phyloP scores from a whole-genome alignment of 495 filamentous ascomycete species.

The Polyplosphaeria fusca region DNA sequence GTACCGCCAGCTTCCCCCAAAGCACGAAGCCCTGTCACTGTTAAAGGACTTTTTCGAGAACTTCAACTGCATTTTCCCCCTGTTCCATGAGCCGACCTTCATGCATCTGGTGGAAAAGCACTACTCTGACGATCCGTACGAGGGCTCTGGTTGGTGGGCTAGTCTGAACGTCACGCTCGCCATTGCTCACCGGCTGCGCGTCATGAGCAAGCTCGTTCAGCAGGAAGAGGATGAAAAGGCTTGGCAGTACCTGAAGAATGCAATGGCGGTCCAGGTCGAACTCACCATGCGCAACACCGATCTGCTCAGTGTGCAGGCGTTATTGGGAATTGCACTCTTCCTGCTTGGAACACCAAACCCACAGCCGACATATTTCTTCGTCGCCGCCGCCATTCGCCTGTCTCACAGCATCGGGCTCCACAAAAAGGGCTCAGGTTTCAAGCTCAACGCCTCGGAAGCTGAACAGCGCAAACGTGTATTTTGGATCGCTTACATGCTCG shows the following conservation, averaged over 20 bases:
- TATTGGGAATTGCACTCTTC: constrained; percentile 93
- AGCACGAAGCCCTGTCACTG: constrained; percentile 74
- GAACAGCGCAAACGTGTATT: constrained; percentile 96
- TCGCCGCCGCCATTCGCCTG: constrained; percentile 87
- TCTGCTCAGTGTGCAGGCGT: constrained; percentile 90
- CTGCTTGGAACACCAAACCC: constrained; percentile 96
- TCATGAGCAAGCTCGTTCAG: constrained; percentile 91
- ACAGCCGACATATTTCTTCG: constrained; percentile 88
- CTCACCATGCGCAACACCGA: constrained; percentile 95
- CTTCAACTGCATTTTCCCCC: constrained; percentile 97
- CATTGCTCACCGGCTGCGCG: constrained; percentile 82
- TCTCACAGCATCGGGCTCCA: constrained; percentile 94
- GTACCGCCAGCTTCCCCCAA: constrained; percentile 75
- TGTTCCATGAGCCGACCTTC: constrained; percentile 97
- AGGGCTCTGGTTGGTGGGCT: constrained; percentile 97
- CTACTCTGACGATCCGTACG: constrained; percentile 89
- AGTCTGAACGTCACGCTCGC: constrained; percentile 92
- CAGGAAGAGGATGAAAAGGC: constrained; percentile 90
- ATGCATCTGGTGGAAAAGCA: constrained; percentile 93
- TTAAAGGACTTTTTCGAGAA: constrained; percentile 95
- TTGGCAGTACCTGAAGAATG: constrained; percentile 95
- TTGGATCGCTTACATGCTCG: constrained; percentile 95
- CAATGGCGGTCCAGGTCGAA: constrained; percentile 86
- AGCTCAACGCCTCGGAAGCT: constrained; percentile 82
- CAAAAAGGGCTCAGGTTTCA: constrained; percentile 86